phyloP scores from a whole-genome alignment of 441 rosid species.

The Hura crepitans region DNA sequence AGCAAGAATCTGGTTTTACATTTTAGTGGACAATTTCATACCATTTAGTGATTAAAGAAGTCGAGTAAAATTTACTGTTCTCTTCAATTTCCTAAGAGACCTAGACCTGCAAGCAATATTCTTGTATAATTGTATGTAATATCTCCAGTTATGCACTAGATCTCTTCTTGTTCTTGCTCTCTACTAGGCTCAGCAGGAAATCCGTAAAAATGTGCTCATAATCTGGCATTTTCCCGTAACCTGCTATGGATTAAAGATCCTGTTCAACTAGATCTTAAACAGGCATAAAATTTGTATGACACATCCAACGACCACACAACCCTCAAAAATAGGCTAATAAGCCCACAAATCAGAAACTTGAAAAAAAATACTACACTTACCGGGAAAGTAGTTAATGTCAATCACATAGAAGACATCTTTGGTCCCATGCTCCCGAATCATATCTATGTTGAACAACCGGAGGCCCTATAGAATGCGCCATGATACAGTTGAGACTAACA shows the following conservation, averaged over 20 bases:
- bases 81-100: constrained; percentile 14
- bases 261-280: constrained; percentile 5
- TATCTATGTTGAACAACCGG: constrained; percentile 78
- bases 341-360: background rate
- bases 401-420: constrained; percentile 66
- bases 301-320: background rate
- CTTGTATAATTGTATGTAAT: background rate
- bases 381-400: constrained; percentile 82
- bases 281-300: background rate
- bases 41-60: constrained; percentile 25
- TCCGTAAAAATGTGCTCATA: constrained; percentile 80
- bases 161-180: constrained; percentile 40
- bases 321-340: background rate
- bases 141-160: background rate
- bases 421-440: constrained; percentile 80
- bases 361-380: constrained; percentile 31
- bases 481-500: background rate
- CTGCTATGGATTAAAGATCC: constrained; percentile 34
- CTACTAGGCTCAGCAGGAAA: constrained; percentile 51
- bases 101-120: constrained; percentile 23
- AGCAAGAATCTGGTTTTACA: constrained; percentile 7
- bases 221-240: constrained; percentile 80
- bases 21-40: constrained; percentile 23
- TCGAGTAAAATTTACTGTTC: constrained; percentile 16
- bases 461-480: constrained; percentile 52